Percentiles rank a stretch among this genome's conserved stretches.
These are phyloP conservation scores for Ceratobasidium theobromae DNA, from an alignment of 1,284 basidiomycete genomes.

Conservation along the genomic window DNA sequence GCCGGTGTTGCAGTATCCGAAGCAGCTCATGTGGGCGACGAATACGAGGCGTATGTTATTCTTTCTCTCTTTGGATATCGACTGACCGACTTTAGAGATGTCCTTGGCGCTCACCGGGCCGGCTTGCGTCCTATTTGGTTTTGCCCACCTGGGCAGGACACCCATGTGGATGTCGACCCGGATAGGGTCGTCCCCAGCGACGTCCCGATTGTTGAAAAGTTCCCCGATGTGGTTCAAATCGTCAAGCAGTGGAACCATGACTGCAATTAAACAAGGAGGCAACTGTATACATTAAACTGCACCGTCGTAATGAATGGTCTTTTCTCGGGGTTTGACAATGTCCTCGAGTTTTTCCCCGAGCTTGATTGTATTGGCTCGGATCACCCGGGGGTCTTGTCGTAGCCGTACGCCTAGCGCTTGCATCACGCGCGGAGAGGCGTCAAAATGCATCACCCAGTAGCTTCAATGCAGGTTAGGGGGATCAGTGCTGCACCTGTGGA, in stretches of 20 bases:
- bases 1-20: constrained; percentile 46
- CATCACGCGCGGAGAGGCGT: constrained; percentile 74
- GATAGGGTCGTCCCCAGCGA: not conserved
- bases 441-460: constrained; percentile 89
- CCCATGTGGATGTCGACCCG: not conserved
- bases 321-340: constrained; percentile 50
- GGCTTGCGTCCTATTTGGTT: constrained; percentile 42
- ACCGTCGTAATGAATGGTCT: constrained; percentile 40
- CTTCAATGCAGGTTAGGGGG: constrained; percentile 46
- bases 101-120: constrained; percentile 58
- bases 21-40: constrained; percentile 71
- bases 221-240: constrained; percentile 11
- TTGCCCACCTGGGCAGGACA: not conserved
- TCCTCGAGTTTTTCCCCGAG: constrained; percentile 74
- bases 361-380: constrained; percentile 81
- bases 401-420: constrained; percentile 64
- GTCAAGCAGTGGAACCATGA: constrained; percentile 5
- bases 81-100: constrained; percentile 54
- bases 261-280: not conserved
- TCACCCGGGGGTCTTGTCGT: constrained; percentile 75
- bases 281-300: not conserved
- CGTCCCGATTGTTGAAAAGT: not conserved
- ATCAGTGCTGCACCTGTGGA: constrained; percentile 38
- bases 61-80: constrained; percentile 1
- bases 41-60: constrained; percentile 56